Evolutionary conservation across 768 basidiomycete species (phyloP).

Genomic region (Phlebiopsis flavidoalba): DNA sequence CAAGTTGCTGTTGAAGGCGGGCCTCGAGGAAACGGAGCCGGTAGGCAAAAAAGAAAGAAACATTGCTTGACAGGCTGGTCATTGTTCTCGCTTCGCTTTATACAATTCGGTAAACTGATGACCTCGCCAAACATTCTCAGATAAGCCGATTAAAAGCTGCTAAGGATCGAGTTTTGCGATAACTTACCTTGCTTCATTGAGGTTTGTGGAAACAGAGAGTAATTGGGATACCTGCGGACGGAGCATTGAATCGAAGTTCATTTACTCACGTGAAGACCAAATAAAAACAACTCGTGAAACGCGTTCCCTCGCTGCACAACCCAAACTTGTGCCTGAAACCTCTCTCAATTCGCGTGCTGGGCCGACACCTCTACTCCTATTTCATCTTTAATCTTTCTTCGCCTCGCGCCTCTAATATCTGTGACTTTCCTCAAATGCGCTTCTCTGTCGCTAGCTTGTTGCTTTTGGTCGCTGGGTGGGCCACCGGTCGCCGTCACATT

Average conservation of each 20-base stretch:
- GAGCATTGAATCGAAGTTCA: neutral
- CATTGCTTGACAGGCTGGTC: neutral
- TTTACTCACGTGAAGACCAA: neutral
- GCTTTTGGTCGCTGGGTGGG: conserved; percentile 18
- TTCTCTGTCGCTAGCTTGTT: conserved; percentile 12
- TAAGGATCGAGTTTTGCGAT: neutral
- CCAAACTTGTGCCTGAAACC: neutral
- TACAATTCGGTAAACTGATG: neutral
- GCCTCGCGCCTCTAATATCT: conserved; percentile 1
- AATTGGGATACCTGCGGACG: too few species aligned
- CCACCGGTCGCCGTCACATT: conserved; percentile 34
- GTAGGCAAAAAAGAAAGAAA: too few species aligned
- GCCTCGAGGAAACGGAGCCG: neutral
- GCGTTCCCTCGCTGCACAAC: neutral
- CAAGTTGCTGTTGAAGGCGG: neutral
- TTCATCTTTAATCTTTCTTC: neutral
- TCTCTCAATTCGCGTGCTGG: neutral
- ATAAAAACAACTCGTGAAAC: neutral
- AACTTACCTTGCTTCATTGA: too few species aligned
- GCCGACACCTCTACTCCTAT: neutral
- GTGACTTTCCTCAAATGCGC: conserved; percentile 14
- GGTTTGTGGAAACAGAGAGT: too few species aligned
- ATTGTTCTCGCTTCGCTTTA: neutral
- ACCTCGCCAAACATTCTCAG: too few species aligned
- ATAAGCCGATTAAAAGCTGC: neutral